A percentile compares a stretch with the other conserved stretches of the same genome.
These are phyloP conservation scores for Martiniozyma asiatica DNA, from an alignment of 1,139 yeast species.

Conservation along the genomic window DNA sequence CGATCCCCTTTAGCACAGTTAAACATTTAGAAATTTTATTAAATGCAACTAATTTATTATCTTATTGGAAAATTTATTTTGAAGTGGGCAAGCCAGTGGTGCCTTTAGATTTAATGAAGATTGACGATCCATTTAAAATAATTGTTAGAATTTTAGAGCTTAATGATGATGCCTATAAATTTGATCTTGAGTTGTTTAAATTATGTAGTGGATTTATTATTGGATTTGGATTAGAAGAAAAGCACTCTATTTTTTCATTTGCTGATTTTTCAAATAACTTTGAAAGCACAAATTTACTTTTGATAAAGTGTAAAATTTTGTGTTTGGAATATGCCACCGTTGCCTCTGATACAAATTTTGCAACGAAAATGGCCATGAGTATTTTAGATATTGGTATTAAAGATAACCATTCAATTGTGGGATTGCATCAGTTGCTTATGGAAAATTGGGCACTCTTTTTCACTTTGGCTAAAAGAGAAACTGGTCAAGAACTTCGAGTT, in stretches of 20 bases:
- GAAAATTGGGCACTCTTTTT: conserved; percentile 51
- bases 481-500: conserved; percentile 13
- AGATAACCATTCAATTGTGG: conserved; percentile 5
- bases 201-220: conserved; percentile 30
- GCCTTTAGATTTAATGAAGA: conserved; percentile 27
- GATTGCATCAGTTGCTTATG: conserved; percentile 19
- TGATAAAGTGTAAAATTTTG: conserved; percentile 29
- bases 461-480: conserved; percentile 36
- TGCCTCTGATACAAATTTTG: conserved; percentile 43
- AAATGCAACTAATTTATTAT: conserved; percentile 24
- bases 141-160: conserved; percentile 39
- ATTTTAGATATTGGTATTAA: conserved; percentile 16
- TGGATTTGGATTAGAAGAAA: too few species aligned
- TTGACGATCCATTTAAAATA: conserved; percentile 22
- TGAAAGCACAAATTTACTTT: conserved; percentile 17
- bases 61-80: conserved; percentile 26
- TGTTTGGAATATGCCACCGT: conserved; percentile 50
- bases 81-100: conserved; percentile 26
- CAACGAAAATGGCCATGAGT: conserved; percentile 29
- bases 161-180: conserved; percentile 41
- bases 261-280: too few species aligned
- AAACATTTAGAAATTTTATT: conserved; percentile 26
- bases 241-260: too few species aligned
- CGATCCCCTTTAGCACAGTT: conserved; percentile 27
- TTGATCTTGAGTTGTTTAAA: conserved; percentile 32